These are phyloP conservation scores for Pythium grandisporangium DNA, from an alignment of 352 stramenopile genomes.

Conservation along the genomic window DNA sequence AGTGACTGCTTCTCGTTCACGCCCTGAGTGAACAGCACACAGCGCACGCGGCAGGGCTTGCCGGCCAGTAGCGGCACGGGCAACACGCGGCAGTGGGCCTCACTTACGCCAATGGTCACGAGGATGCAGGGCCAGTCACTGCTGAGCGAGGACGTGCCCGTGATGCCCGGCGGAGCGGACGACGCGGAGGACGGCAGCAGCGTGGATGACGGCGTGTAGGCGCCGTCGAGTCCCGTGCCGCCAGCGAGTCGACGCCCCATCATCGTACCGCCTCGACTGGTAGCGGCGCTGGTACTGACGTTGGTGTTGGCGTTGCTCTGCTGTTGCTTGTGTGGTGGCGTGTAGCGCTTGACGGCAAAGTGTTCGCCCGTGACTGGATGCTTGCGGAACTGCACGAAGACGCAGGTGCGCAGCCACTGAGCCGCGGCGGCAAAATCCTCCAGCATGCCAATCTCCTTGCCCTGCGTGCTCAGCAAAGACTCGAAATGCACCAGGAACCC, in stretches of 20 bases:
- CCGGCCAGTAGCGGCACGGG: conserved; percentile 31
- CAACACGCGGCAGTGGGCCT: conserved; percentile 41
- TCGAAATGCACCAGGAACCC: conserved; percentile 78
- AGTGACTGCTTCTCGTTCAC: conserved; percentile 84
- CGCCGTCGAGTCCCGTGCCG: conserved; percentile 8
- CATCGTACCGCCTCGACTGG: too few species aligned
- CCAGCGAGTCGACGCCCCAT: conserved; percentile 9
- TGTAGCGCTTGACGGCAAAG: conserved; percentile 56
- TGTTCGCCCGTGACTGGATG: conserved; percentile 25
- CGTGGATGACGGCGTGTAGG: conserved; percentile 4
- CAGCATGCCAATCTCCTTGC: conserved; percentile 94
- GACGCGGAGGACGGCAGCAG: background rate
- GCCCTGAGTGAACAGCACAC: conserved; percentile 72
- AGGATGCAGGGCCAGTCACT: too few species aligned
- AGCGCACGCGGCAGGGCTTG: conserved; percentile 42
- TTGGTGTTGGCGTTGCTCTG: too few species aligned
- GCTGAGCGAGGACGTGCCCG: too few species aligned
- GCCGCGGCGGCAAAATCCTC: conserved; percentile 81
- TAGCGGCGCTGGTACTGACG: too few species aligned
- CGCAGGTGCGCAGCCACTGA: conserved; percentile 72
- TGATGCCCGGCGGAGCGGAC: background rate
- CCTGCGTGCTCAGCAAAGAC: conserved; percentile 84
- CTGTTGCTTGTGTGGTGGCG: conserved; percentile 30
- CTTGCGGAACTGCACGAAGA: conserved; percentile 70
- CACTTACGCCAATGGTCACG: conserved; percentile 52